Evolutionary conservation across 441 rosid genomes (phyloP).

Genomic region (Sinapis alba): DNA sequence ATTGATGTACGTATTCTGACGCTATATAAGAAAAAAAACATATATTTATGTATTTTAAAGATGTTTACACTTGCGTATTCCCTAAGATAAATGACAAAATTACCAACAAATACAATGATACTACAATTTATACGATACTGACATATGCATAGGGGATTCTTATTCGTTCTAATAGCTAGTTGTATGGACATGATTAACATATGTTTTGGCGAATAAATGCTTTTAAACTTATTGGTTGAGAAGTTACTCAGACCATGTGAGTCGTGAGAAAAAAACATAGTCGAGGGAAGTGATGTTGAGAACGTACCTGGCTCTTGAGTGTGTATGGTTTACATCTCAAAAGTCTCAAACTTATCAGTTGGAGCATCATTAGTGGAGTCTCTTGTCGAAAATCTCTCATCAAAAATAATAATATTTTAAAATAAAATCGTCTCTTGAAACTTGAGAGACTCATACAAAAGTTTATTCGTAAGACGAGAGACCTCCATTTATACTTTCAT

Average conservation of each 20-base stretch:
- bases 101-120: neutral
- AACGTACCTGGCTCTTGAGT: neutral
- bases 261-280: neutral
- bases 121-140: neutral
- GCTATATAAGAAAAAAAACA: too few species aligned
- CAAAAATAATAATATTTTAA: too few species aligned
- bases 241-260: neutral
- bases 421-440: too few species aligned
- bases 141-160: neutral
- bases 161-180: neutral
- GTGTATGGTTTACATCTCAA: neutral
- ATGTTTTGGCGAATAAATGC: neutral
- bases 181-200: neutral
- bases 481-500: too few species aligned
- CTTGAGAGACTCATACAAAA: too few species aligned
- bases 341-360: too few species aligned
- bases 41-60: too few species aligned
- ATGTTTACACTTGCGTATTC: neutral
- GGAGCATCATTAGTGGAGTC: too few species aligned
- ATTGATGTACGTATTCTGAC: too few species aligned
- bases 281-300: neutral
- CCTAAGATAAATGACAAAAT: neutral
- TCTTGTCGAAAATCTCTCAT: too few species aligned
- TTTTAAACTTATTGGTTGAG: neutral
- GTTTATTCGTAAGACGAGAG: too few species aligned